Conservation (phyloP, 2,329 filamentous ascomycete species). For the Trichoderma gracile region DNA sequence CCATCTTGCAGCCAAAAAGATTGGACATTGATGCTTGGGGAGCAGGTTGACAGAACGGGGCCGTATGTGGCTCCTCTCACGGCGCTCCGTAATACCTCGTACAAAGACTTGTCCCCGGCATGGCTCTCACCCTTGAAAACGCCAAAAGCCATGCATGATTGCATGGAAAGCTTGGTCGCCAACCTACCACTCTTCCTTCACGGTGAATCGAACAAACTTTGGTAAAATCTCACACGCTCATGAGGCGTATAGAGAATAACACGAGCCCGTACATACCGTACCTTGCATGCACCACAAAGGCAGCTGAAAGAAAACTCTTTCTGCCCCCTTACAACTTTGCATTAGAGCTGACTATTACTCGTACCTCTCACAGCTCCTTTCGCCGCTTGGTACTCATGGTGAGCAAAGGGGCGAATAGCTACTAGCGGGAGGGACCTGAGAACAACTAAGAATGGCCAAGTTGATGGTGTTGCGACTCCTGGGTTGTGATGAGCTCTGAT, state of each 20-base stretch:
- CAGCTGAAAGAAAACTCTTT: not conserved
- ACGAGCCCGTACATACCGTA: not conserved
- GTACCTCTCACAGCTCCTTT: not conserved
- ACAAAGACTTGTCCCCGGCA: not conserved
- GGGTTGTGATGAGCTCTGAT: not conserved
- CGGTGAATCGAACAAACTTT: not conserved
- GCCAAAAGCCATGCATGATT: not conserved
- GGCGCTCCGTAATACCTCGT: not conserved
- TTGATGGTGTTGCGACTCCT: slow-evolving; percentile 14
- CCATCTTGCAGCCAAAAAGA: not conserved
- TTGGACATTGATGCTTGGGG: not conserved
- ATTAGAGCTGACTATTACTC: slow-evolving; percentile 3
- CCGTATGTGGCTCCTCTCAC: slow-evolving; percentile 19
- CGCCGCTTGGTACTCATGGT: slow-evolving; percentile 1
- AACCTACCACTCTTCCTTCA: not conserved
- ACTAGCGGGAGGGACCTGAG: slow-evolving; percentile 25
- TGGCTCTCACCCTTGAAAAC: not conserved
- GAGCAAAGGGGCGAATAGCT: slow-evolving; percentile 12
- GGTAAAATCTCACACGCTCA: not conserved
- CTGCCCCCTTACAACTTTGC: not conserved
- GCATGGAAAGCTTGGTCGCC: not conserved
- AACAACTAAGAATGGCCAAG: slow-evolving; percentile 9
- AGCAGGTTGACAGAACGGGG: slow-evolving; percentile 16
- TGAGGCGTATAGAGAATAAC: slow-evolving; percentile 2
- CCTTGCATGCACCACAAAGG: not conserved